phyloP scores from a whole-genome alignment of 1,284 basidiomycete species.

The Lentinus polychrous region DNA sequence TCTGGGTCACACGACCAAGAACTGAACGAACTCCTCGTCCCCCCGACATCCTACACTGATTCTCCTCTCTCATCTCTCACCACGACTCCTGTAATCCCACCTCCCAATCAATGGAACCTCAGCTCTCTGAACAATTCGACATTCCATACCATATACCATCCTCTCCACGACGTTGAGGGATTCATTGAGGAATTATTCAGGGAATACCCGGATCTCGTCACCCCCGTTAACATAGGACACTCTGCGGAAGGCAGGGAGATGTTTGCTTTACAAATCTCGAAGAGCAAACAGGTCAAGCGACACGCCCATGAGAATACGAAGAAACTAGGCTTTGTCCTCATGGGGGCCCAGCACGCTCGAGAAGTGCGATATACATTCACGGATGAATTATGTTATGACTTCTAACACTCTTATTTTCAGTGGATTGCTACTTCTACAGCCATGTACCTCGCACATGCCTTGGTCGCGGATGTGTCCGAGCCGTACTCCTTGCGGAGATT shows the following conservation, averaged over 20 bases:
- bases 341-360: constrained; percentile 74
- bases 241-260: constrained; percentile 50
- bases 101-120: constrained; percentile 19
- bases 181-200: constrained; percentile 43
- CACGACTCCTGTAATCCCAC: background rate
- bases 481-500: constrained; percentile 40
- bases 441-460: constrained; percentile 67
- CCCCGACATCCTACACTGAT: constrained; percentile 9
- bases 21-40: constrained; percentile 3
- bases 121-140: constrained; percentile 27
- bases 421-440: constrained; percentile 78
- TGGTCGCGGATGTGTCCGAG: constrained; percentile 47
- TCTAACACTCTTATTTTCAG: constrained; percentile 27
- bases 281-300: constrained; percentile 15
- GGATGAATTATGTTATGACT: too few relatives aligned
- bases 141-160: constrained; percentile 49
- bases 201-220: constrained; percentile 35
- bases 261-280: constrained; percentile 41
- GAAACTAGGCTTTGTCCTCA: constrained; percentile 58
- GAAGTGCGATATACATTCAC: constrained; percentile 57
- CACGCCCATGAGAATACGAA: constrained; percentile 14
- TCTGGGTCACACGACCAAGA: constrained; percentile 3
- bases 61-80: constrained; percentile 2
- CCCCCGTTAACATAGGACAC: constrained; percentile 40
- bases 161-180: constrained; percentile 41